Base-by-base conservation (phyloP, 2,329 filamentous ascomycete genomes). In the Pseudogymnoascus sp. region DNA sequence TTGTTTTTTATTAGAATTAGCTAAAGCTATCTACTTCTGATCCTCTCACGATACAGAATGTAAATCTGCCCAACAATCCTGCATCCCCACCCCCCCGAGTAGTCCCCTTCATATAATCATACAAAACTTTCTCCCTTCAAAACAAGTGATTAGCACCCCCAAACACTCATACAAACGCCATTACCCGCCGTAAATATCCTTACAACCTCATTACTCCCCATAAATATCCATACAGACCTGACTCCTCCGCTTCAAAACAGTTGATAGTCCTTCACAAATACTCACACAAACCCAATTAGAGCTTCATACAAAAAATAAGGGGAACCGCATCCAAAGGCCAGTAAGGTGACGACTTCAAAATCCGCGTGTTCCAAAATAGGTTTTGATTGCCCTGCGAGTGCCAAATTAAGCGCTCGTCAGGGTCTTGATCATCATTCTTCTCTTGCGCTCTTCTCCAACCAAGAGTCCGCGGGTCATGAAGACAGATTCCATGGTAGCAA, bases 401-500 rank as follows among this genome's bases (percentile, higher is more conserved):
- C 47, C 14, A 33, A 18, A 54, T 54, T 54, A 54, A 54, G 38
- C 38, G 37, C 58, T 58, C 57, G 18, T 70, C 20, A 87, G 76
- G 50, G 85, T 87, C 75, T 85, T 84, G 70, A 87, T 80, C 86
- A 92, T 91, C 81, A 87, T 88, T 76, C 85, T 87, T 66, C 80
- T 79, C 74, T 86, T 88, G 60, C 75, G 76, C 65, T 81, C 80
- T 69, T 91, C 89, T 37, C 82, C 77, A 25, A 96, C 85, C 30
- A 96, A 75, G 67, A 92, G 76, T 25, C 80, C 79, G 28, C 86
- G 84, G 63, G 78, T 78, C 65, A 79, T 80, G 71, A 95, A 85
- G 14, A 90, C 82, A 18, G 82, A 79, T 66, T 87, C 82, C 67
- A 97, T 79, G 2, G 88, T 88, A 63, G 92, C 88, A 25, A 95